Percentiles rank a stretch among this genome's conserved stretches.
These are phyloP conservation scores for Apiospora pterosperma DNA, from an alignment of 2,329 filamentous ascomycete genomes.

Conservation along the genomic window DNA sequence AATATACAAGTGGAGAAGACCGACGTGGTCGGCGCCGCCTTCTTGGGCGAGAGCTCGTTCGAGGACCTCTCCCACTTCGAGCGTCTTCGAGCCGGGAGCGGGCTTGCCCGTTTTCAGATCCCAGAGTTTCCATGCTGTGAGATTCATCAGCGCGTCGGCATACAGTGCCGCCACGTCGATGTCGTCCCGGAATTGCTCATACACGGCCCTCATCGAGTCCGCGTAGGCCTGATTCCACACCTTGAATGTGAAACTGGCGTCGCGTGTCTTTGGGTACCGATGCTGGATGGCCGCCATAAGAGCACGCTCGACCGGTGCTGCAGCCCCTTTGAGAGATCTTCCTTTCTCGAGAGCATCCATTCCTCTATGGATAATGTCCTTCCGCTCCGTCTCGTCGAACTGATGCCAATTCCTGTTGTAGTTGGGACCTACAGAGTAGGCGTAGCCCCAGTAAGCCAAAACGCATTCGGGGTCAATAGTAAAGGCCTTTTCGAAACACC, in stretches of 20 bases:
- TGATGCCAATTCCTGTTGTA: slow-evolving; percentile 74
- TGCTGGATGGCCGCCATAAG: slow-evolving; percentile 60
- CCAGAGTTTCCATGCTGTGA: slow-evolving; percentile 64
- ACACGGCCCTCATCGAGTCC: slow-evolving; percentile 55
- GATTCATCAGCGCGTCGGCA: slow-evolving; percentile 63
- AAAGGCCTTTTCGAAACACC: slow-evolving; percentile 60
- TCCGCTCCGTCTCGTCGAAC: slow-evolving; percentile 61
- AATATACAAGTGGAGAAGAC: slow-evolving; percentile 71
- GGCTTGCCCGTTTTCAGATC: slow-evolving; percentile 56
- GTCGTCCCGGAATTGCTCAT: slow-evolving; percentile 49
- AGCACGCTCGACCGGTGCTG: slow-evolving; percentile 53
- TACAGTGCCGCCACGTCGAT: slow-evolving; percentile 63
- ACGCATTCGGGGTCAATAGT: slow-evolving; percentile 49
- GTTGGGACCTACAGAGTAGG: slow-evolving; percentile 71
- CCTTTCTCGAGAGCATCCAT: slow-evolving; percentile 43
- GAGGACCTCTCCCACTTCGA: slow-evolving; percentile 56
- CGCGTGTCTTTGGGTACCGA: slow-evolving; percentile 55
- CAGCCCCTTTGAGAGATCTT: slow-evolving; percentile 22
- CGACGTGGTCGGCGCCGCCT: slow-evolving; percentile 57
- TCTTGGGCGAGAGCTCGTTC: slow-evolving; percentile 53
- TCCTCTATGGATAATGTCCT: slow-evolving; percentile 44
- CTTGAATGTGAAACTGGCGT: slow-evolving; percentile 39
- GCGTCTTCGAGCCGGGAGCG: slow-evolving; percentile 47
- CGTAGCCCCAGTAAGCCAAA: slow-evolving; percentile 68
- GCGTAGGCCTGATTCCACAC: slow-evolving; percentile 59